Base-by-base conservation (phyloP, 2,329 filamentous ascomycete genomes). In the Monilinia laxa region DNA sequence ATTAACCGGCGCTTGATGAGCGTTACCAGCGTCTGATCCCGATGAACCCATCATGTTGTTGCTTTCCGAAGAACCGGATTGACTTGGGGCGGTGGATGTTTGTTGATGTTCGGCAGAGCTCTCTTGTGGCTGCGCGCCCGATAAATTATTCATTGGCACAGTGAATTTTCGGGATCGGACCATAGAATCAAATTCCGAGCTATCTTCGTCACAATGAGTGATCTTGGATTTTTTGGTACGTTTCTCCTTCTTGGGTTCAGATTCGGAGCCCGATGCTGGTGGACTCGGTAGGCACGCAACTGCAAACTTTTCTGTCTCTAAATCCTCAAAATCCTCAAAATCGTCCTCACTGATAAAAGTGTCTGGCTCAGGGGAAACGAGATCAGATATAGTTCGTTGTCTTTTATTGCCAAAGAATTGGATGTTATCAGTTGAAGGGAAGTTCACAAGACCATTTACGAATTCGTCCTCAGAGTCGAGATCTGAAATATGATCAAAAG, bases 381-480 rank as follows among this genome's bases (percentile, higher is more conserved):
- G 89, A 74, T 80, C 90, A 73, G 80, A 94, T 80, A 79, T 91
- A 45, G 87, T 86, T 53, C 87, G 85, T 47, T 87, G 85, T 72
- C 93, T 87, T 81, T 92, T 92, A 75, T 80, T 84, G 66, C 84
- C 83, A 68, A 85, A 76, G 77, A 85, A 89, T 72, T 84, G 81
- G 16, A 85, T 80, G 78, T 89, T 87, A 59, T 84, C 80, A 51
- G 81, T 79, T 25, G 82, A 77, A 69, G 85, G 82, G 71, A 93
- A 89, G 75, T 91, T 87, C 70, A 92, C 88, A 11, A 96, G 84
- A 65, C 85, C 85, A 77, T 87, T 89, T 73, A 87, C 85, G 74
- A 96, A 92, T 76, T 95, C 92, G 84, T 96, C 92, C 74, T 97
- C 93, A 0, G 91, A 93, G 77, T 97, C 93, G 66, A 97, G 84